Conservation (phyloP, 371 early-diverging fungal species). For the Actinomortierella wolfii region DNA sequence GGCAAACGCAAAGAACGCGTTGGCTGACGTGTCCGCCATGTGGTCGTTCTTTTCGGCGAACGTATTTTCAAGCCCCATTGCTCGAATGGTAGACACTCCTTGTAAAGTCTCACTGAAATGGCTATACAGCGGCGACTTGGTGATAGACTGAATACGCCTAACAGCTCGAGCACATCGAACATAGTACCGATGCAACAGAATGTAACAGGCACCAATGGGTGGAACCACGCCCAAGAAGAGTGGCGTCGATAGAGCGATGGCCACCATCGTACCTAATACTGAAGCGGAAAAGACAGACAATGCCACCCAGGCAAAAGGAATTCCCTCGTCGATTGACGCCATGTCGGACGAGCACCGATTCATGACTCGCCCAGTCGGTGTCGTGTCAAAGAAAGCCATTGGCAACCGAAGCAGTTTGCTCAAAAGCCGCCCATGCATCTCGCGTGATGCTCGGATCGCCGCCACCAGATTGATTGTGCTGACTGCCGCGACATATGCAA, state of each 20-base stretch:
- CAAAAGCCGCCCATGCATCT: constrained; percentile 46
- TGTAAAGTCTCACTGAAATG: constrained; percentile 67
- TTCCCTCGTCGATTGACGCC: constrained; percentile 8
- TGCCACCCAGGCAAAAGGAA: constrained; percentile 4
- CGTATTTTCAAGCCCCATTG: constrained; percentile 13
- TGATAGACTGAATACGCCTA: constrained; percentile 68
- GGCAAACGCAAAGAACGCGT: constrained; percentile 2
- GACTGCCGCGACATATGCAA: constrained; percentile 5
- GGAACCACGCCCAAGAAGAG: constrained; percentile 33
- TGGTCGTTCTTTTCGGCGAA: constrained; percentile 3
- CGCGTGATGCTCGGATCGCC: constrained; percentile 15
- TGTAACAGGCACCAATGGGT: constrained; percentile 41
- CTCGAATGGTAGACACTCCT: constrained; percentile 67
- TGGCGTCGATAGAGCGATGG: constrained; percentile 13
- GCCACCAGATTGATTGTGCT: constrained; percentile 5
- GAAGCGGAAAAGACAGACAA: constrained; percentile 2
- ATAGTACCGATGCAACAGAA: constrained; percentile 41
- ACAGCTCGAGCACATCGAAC: constrained; percentile 69
- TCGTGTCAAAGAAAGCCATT: constrained; percentile 77
- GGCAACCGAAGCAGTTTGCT: constrained; percentile 57
- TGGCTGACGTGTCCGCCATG: neutral
- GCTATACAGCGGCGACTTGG: constrained; percentile 69
- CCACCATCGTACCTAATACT: constrained; percentile 7
- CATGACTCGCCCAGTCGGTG: constrained; percentile 46
- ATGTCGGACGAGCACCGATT: constrained; percentile 21